Base-by-base conservation (phyloP, 768 basidiomycete genomes). In the Russula foetens region DNA sequence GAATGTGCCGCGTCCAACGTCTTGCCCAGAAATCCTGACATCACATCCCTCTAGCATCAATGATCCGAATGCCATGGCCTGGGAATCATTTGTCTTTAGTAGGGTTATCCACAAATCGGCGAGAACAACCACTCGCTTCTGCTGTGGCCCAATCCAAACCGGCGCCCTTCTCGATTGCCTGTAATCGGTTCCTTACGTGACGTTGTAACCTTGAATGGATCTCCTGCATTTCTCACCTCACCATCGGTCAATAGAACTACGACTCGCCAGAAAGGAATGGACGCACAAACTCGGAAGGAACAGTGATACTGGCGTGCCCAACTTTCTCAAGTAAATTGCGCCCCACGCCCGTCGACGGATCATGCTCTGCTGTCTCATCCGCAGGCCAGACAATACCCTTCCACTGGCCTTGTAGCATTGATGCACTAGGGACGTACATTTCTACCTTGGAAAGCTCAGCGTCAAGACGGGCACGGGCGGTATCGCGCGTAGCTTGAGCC, bases 71-170 rank as follows among this genome's bases (percentile, higher is more conserved):
- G 94, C 93, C 71, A 97, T 72, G 0, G 91, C 89, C 89, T 90
- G 57, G 39, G 29, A 56, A 15, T n/a, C 43, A 9, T 55, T 39
- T 39, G 14, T 15, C 17, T 17, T 56, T 29, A 56, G 35, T 7
- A 8, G 49, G 28, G 41, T 41, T 19, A 53, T n/a, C 15, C 45
- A 17, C 8, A 14, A 12, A 28, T 3, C 8, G n/a, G 39, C 17
- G 17, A 23, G 19, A 35, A 11, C 14, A 23, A 43, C 12, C 6
- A 66, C 75, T 7, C 45, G 86, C 91, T 77, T 97, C 94, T 5
- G 91, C 93, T 45, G 90, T 91, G 0, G 90, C 90, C 81, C 90
- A 96, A 70, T 95, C 92, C 33, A 97, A 72, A 1, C 87, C 88
- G n/a, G 75, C 76, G 1, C 84, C 88, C 35, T 74, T 76, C 52